Percentiles rank a stretch among this genome's conserved stretches.
Evolutionary conservation across 306 rosid genomes (phyloP).

Genomic region (Ziziphus jujuba): DNA sequence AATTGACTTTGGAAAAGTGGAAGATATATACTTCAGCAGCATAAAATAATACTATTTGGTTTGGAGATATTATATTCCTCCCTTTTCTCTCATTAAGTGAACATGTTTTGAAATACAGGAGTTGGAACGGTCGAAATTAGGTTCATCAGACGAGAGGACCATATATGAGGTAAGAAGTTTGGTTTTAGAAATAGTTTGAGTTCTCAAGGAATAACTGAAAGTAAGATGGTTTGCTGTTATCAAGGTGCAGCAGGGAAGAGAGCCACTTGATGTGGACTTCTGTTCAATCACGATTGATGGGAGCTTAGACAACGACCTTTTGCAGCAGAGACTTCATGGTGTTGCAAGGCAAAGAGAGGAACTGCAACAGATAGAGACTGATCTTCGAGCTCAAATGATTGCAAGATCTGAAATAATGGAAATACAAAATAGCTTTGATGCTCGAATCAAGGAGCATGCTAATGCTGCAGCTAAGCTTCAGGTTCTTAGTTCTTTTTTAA

Average conservation of each 20-base stretch:
- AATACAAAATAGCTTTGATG: slow-evolving; percentile 65
- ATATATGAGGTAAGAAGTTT: slow-evolving; percentile 82
- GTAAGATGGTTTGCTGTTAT: slow-evolving; percentile 49
- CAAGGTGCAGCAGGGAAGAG: slow-evolving; percentile 99
- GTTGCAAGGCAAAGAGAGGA: slow-evolving; percentile 80
- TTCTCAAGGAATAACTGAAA: slow-evolving; percentile 31
- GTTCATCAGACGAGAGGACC: slow-evolving; percentile 90
- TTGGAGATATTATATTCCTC: not conserved
- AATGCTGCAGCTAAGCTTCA: slow-evolving; percentile 67
- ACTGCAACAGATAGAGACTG: slow-evolving; percentile 74
- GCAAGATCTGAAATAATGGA: slow-evolving; percentile 81
- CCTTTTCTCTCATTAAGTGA: slow-evolving; percentile 21
- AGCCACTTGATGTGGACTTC: slow-evolving; percentile 80
- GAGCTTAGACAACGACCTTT: slow-evolving; percentile 55
- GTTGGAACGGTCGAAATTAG: slow-evolving; percentile 55
- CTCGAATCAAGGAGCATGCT: slow-evolving; percentile 78
- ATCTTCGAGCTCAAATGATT: slow-evolving; percentile 75
- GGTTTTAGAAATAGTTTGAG: slow-evolving; percentile 21
- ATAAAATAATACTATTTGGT: too few relatives aligned
- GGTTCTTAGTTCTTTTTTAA: slow-evolving; percentile 34
- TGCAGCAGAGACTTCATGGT: slow-evolving; percentile 65
- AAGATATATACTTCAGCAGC: too few relatives aligned
- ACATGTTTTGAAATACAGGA: slow-evolving; percentile 47
- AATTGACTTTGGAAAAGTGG: not conserved
- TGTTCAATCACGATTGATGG: slow-evolving; percentile 85